These are phyloP conservation scores for Trichoderma endophyticum DNA, from an alignment of 2,329 filamentous ascomycete species.

Conservation along the genomic window DNA sequence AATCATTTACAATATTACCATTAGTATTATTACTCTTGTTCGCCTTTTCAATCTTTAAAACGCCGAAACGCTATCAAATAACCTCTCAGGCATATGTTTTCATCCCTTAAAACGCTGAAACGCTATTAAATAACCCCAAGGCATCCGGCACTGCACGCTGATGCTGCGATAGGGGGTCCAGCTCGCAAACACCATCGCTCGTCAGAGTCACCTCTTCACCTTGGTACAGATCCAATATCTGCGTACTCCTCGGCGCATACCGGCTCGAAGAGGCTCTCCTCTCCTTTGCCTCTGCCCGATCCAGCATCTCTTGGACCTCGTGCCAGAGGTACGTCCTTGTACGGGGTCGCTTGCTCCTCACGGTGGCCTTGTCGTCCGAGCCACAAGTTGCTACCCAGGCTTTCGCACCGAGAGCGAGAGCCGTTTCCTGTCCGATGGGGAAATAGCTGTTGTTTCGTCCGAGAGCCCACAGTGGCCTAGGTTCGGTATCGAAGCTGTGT, in stretches of 20 bases:
- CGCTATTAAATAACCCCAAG: not conserved
- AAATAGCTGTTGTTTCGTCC: conserved; percentile 55
- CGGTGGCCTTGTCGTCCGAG: conserved; percentile 49
- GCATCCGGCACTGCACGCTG: not conserved
- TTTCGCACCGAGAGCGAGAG: conserved; percentile 49
- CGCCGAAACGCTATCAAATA: too few species aligned
- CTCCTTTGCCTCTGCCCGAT: not conserved
- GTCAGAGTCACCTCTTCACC: conserved; percentile 45
- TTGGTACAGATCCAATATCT: conserved; percentile 40
- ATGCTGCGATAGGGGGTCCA: not conserved
- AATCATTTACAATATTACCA: not conserved
- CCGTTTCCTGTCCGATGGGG: conserved; percentile 56
- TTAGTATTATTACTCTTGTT: not conserved
- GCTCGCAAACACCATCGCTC: conserved; percentile 37
- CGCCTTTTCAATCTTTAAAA: not conserved
- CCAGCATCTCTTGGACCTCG: conserved; percentile 42
- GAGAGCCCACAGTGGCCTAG: conserved; percentile 61
- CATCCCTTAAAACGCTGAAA: not conserved
- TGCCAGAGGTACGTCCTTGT: conserved; percentile 22
- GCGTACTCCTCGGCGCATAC: conserved; percentile 28
- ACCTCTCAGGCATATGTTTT: not conserved
- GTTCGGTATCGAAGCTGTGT: conserved; percentile 59
- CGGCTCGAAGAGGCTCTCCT: conserved; percentile 18
- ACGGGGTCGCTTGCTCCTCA: conserved; percentile 32
- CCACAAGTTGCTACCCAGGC: conserved; percentile 63